Conservation (phyloP, 371 early-diverging fungal species). For the Mortierella sp. region DNA sequence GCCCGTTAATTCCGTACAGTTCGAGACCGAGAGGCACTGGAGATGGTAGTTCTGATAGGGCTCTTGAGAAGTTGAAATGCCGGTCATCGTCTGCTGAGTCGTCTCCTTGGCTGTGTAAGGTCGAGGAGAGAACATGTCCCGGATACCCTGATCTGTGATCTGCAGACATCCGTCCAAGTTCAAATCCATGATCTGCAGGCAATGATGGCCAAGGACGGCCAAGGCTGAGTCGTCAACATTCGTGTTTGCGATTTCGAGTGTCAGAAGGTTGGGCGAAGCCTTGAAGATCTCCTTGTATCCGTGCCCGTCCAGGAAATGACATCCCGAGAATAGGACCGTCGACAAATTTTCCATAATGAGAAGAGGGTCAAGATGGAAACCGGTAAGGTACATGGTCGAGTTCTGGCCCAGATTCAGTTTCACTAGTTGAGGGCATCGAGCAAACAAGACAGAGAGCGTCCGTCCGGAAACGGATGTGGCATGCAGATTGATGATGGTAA, state of each 20-base stretch:
- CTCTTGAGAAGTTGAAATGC: not conserved
- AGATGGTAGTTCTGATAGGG: conserved; percentile 26
- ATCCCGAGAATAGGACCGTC: conserved; percentile 18
- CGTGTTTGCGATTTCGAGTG: conserved; percentile 36
- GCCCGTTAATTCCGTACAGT: conserved; percentile 49
- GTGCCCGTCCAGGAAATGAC: conserved; percentile 49
- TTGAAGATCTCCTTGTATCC: conserved; percentile 50
- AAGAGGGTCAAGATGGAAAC: conserved; percentile 19
- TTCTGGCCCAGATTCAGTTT: conserved; percentile 35
- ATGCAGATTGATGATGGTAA: conserved; percentile 41
- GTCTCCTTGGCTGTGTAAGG: not conserved
- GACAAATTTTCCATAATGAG: conserved; percentile 13
- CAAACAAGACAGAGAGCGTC: conserved; percentile 26
- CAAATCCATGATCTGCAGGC: conserved; percentile 14
- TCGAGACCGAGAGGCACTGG: conserved; percentile 22
- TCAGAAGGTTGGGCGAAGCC: conserved; percentile 14
- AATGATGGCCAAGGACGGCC: conserved; percentile 31
- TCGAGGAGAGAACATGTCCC: conserved; percentile 32
- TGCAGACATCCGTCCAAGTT: conserved; percentile 38
- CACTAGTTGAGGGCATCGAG: conserved; percentile 25
- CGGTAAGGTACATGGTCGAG: conserved; percentile 31
- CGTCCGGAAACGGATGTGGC: conserved; percentile 35
- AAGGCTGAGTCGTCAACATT: conserved; percentile 38
- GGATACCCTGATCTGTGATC: conserved; percentile 48
- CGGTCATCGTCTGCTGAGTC: not conserved